phyloP scores from a whole-genome alignment of 2,329 filamentous ascomycete genomes.

The Nemania abortiva region DNA sequence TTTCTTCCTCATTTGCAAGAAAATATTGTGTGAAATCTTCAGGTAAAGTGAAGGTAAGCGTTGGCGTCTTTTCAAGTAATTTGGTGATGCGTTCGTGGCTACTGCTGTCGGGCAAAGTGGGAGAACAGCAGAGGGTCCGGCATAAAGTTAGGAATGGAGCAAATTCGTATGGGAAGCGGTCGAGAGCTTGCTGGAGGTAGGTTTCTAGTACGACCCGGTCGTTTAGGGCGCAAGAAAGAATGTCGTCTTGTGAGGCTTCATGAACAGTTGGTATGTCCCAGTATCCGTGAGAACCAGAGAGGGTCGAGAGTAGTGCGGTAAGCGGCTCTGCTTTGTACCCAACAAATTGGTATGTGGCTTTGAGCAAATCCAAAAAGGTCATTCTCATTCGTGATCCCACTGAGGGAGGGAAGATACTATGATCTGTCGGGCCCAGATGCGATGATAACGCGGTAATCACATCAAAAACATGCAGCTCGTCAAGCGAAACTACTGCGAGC shows the following conservation, averaged over 20 bases:
- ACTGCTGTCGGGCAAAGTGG: constrained; percentile 50
- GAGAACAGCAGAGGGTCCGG: constrained; percentile 71
- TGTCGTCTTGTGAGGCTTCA: constrained; percentile 54
- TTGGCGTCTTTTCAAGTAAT: constrained; percentile 76
- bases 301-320: constrained; percentile 71
- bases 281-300: constrained; percentile 67
- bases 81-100: constrained; percentile 64
- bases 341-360: constrained; percentile 73
- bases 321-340: constrained; percentile 81
- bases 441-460: constrained; percentile 64
- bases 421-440: constrained; percentile 59
- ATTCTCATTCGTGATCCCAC: constrained; percentile 73
- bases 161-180: constrained; percentile 88
- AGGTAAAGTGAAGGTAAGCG: constrained; percentile 83
- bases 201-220: constrained; percentile 68
- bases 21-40: constrained; percentile 78
- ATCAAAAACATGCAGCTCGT: constrained; percentile 65
- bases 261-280: constrained; percentile 62
- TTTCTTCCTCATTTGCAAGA: constrained; percentile 86
- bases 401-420: constrained; percentile 63
- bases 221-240: constrained; percentile 60
- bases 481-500: constrained; percentile 63
- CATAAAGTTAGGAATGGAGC: constrained; percentile 80
- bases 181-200: constrained; percentile 75
- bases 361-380: constrained; percentile 77